These are phyloP conservation scores for Acer campestre DNA, from an alignment of 345 rosid genomes.

Conservation along the genomic window DNA sequence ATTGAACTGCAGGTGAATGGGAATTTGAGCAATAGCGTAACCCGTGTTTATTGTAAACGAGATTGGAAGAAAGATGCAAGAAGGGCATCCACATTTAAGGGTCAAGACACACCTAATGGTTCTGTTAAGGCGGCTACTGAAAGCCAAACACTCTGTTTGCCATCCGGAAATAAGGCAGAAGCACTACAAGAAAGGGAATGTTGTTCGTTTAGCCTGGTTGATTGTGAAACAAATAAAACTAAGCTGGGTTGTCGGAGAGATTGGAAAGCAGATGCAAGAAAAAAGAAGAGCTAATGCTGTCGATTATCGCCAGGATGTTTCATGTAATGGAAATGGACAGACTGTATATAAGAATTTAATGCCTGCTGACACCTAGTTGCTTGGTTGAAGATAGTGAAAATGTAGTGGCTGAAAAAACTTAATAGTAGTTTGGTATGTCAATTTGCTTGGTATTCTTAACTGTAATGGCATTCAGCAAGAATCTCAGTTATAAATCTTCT, in stretches of 20 bases:
- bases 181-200: constrained; percentile 23
- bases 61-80: constrained; percentile 86
- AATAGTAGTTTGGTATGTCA: neutral
- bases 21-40: constrained; percentile 26
- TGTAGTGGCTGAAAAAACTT: neutral
- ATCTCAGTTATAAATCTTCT: neutral
- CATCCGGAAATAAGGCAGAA: constrained; percentile 15
- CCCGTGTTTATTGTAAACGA: constrained; percentile 50
- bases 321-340: constrained; percentile 14
- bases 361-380: neutral
- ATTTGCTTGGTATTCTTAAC: constrained; percentile 8
- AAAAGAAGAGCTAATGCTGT: constrained; percentile 31
- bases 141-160: constrained; percentile 13
- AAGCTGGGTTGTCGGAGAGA: constrained; percentile 43
- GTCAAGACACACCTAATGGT: constrained; percentile 23
- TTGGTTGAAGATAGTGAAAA: constrained; percentile 7
- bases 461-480: constrained; percentile 12
- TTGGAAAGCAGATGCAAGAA: constrained; percentile 85
- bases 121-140: constrained; percentile 23
- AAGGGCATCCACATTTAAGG: constrained; percentile 39
- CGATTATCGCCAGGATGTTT: constrained; percentile 8
- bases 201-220: constrained; percentile 18
- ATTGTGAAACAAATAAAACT: constrained; percentile 23
- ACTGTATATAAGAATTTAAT: neutral
- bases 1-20: constrained; percentile 30